A percentile compares a stretch with the other conserved stretches of the same genome.
These are phyloP conservation scores for Eucalyptus curtisii DNA, from an alignment of 345 rosid genomes.

Conservation along the genomic window DNA sequence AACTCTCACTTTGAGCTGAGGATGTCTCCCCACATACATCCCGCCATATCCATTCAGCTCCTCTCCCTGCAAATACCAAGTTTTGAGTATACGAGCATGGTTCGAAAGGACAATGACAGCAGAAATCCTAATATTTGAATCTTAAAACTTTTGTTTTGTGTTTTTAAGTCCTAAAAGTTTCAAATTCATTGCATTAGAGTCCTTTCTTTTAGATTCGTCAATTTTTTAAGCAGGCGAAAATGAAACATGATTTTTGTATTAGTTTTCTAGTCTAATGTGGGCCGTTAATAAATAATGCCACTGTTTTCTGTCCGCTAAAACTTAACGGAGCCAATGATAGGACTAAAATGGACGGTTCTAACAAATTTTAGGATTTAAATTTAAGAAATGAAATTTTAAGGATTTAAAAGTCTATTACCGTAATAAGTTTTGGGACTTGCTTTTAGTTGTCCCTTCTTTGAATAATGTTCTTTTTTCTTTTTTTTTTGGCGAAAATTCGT, in stretches of 20 bases:
- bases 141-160: not conserved
- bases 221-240: not conserved
- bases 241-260: not conserved
- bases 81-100: not conserved
- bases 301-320: not conserved
- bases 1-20: not conserved
- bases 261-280: not conserved
- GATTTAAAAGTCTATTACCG: not conserved
- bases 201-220: not conserved
- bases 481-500: not conserved
- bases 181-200: not conserved
- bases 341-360: not conserved
- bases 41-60: not conserved
- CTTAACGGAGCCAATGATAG: not conserved
- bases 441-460: not conserved
- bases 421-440: not conserved
- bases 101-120: not conserved
- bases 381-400: not conserved
- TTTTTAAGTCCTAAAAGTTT: not conserved
- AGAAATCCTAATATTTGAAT: not conserved
- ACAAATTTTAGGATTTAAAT: not conserved
- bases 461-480: conserved; percentile 4
- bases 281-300: not conserved
- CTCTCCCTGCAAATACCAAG: not conserved
- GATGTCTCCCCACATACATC: not conserved